A percentile compares a stretch with the other conserved stretches of the same genome.
These are phyloP conservation scores for Carex kokanica DNA, from an alignment of 176 grass and related monocot genomes.

Conservation along the genomic window DNA sequence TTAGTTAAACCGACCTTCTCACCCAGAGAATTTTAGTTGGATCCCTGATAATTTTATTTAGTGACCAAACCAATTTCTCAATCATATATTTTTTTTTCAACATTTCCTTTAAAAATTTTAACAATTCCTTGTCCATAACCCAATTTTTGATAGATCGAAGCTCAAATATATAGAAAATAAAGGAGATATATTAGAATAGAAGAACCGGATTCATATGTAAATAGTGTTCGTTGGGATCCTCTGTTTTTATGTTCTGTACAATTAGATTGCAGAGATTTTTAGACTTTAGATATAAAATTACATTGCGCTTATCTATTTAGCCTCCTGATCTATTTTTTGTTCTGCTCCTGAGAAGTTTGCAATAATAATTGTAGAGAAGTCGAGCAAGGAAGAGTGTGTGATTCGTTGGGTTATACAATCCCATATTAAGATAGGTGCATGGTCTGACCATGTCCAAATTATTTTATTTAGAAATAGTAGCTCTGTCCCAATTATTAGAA, in stretches of 20 bases:
- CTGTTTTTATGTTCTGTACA: not conserved
- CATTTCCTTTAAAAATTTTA: too few relatives aligned
- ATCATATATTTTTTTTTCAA: too few relatives aligned
- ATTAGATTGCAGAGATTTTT: not conserved
- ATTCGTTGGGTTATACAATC: not conserved
- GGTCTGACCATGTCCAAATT: conserved; percentile 7
- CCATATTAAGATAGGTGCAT: conserved; percentile 9
- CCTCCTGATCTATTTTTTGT: too few relatives aligned
- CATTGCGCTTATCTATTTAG: too few relatives aligned
- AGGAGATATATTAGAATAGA: not conserved
- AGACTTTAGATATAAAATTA: not conserved
- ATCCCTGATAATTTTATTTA: not conserved
- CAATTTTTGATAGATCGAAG: not conserved
- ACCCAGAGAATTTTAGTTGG: not conserved
- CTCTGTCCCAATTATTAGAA: conserved; percentile 12
- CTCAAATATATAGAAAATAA: not conserved
- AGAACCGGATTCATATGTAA: not conserved
- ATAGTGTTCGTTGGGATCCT: not conserved
- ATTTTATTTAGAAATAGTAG: not conserved
- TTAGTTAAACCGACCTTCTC: not conserved
- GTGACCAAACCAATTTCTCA: too few relatives aligned
- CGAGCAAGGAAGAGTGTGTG: not conserved
- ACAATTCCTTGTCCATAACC: not conserved
- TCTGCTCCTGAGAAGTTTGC: too few relatives aligned
- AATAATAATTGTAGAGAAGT: not conserved